phyloP scores from a whole-genome alignment of 768 basidiomycete genomes.

The Chalciporus sphaerocephalus region DNA sequence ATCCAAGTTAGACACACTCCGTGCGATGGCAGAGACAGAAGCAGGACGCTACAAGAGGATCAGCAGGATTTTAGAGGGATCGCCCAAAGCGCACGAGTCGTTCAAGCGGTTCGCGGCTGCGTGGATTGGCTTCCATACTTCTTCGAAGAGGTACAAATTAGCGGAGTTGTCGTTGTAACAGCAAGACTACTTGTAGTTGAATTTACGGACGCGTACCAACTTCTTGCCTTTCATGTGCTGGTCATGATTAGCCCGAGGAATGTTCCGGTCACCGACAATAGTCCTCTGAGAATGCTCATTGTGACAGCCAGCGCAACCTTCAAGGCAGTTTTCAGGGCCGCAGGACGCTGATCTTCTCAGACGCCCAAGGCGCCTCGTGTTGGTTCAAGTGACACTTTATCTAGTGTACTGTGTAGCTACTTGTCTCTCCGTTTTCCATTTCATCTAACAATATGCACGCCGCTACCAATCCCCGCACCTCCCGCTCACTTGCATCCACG shows the following conservation, averaged over 20 bases:
- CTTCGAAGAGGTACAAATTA: slow-evolving; percentile 14
- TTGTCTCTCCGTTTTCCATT: background rate
- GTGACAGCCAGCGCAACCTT: too few species aligned
- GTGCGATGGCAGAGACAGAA: slow-evolving; percentile 21
- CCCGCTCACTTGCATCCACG: background rate
- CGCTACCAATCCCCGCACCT: background rate
- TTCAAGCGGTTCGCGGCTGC: slow-evolving; percentile 9
- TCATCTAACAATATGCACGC: background rate
- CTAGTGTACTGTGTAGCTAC: too few species aligned
- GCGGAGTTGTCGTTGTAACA: slow-evolving; percentile 9
- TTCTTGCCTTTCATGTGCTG: too few species aligned
- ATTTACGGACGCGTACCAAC: too few species aligned
- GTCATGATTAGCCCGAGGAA: too few species aligned
- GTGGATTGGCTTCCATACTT: slow-evolving; percentile 18
- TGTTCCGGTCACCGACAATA: too few species aligned
- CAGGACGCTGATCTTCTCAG: too few species aligned
- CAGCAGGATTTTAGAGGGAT: slow-evolving; percentile 15
- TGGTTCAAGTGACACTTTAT: too few species aligned
- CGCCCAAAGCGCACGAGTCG: slow-evolving; percentile 1
- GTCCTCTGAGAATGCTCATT: too few species aligned
- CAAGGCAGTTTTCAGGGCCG: too few species aligned
- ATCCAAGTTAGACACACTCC: slow-evolving; percentile 26
- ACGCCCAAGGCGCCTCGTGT: too few species aligned
- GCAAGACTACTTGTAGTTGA: too few species aligned
- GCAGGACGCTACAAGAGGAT: slow-evolving; percentile 15